Evolutionary conservation across 805 yeast species (phyloP), one percentile per base, ranked within the genome.

Genomic region (Sungouiella thailandica): DNA sequence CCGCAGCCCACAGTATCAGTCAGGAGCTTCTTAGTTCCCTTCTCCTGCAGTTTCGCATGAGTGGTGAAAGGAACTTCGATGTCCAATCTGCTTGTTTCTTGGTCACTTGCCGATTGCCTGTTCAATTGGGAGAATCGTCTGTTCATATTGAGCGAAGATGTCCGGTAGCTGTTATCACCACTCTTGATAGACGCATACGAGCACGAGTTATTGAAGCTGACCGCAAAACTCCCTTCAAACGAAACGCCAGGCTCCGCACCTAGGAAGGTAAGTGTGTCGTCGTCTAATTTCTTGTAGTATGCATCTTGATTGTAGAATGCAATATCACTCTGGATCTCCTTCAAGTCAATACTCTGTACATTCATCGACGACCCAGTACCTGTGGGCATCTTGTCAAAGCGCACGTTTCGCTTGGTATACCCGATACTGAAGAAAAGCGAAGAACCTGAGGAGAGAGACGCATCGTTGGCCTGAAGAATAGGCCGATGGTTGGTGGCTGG

Each of bases 1-100:
- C 96, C 96, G 56, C 89, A 82, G 0, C 97, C 97, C 41, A 89
- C 70, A 2, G 74, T 65, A 55, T 87, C 96, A 15, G 58, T 50
- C 19, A 53, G 58, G 25, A 70, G 67, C 2, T 67, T 66, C 32
- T 61, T 68, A 16, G 57, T 61, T 27, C 60, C 62, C 8, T 31
- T 31, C 7, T 35, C 25, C 13, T 29, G 39, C 11, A 25, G 14
- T 10, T 34, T 31, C 6, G 44, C 33, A 23, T 50, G 44, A 4
- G 66, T 60, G 16, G 51, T 48, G 36, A 66, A 57, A 2, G 65
- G 57, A 1, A 64, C 54, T 8, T 62, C 69, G 7, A 65, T 46
- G 30, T 62, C 65, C 8, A 60, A 38, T 32, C 52, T 59, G 9
- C 68, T 66, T 9, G 51, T 41, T 24, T 60, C 65, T 18, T 41